A percentile compares a stretch with the other conserved stretches of the same genome.
Evolutionary conservation across 371 early-diverging fungal genomes (phyloP).

Genomic region (Syncephalis fuscata): DNA sequence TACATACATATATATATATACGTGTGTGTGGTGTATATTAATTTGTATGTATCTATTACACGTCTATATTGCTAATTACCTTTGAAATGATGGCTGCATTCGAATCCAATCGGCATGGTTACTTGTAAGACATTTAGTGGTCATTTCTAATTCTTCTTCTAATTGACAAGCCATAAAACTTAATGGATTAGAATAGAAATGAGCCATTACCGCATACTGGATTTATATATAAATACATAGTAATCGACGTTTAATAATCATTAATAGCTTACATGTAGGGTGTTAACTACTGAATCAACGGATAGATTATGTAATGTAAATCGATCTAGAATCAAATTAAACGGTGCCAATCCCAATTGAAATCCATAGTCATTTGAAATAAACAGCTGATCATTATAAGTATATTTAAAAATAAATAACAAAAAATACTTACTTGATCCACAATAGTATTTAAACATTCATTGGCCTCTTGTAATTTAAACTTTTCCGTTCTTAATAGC

Average conservation of each 20-base stretch:
- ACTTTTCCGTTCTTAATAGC: slow-evolving; percentile 55
- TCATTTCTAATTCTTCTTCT: slow-evolving; percentile 14
- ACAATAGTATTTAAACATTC: slow-evolving; percentile 64
- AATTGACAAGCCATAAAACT: slow-evolving; percentile 35
- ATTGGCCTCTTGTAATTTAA: slow-evolving; percentile 54
- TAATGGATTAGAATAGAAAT: slow-evolving; percentile 72
- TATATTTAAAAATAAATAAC: background rate
- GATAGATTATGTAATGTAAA: slow-evolving; percentile 66
- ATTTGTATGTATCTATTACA: too few species aligned
- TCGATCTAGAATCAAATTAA: slow-evolving; percentile 55
- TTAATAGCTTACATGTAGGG: slow-evolving; percentile 34
- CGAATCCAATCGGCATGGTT: slow-evolving; percentile 45
- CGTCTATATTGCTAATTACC: too few species aligned
- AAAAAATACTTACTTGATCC: slow-evolving; percentile 22
- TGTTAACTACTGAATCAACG: slow-evolving; percentile 44
- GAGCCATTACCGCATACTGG: slow-evolving; percentile 73
- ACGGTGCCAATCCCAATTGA: slow-evolving; percentile 48
- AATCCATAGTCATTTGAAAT: slow-evolving; percentile 26
- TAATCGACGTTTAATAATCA: background rate
- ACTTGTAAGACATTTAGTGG: slow-evolving; percentile 5
- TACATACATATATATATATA: too few species aligned
- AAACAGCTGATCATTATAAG: slow-evolving; percentile 28
- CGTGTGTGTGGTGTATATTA: too few species aligned
- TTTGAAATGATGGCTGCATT: slow-evolving; percentile 55
- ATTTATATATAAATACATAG: background rate